phyloP scores from a whole-genome alignment of 1,284 basidiomycete species.

The Cryptococcus wingfieldii region DNA sequence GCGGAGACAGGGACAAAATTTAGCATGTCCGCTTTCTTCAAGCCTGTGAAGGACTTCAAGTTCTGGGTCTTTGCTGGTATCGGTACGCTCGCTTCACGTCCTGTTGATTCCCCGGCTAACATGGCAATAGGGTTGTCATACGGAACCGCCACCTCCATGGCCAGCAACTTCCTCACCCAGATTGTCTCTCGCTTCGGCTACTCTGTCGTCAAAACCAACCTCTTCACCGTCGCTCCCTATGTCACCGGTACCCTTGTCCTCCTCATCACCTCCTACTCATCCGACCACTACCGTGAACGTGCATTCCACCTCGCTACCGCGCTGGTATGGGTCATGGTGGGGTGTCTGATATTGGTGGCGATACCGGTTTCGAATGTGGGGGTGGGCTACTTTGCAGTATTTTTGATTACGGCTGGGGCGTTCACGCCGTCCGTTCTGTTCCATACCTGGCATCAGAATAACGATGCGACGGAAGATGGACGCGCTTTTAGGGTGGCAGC shows the following conservation, averaged over 20 bases:
- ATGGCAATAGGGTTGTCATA: conserved; percentile 45
- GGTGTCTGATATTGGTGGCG: conserved; percentile 14
- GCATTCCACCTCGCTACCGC: conserved; percentile 35
- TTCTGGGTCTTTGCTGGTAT: conserved; percentile 13
- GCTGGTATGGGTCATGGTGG: conserved; percentile 36
- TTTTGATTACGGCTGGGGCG: conserved; percentile 14
- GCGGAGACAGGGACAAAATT: conserved; percentile 5
- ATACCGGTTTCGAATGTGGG: conserved; percentile 16
- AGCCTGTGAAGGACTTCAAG: conserved; percentile 16
- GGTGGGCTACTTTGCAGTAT: conserved; percentile 19
- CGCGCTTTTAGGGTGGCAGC: not conserved
- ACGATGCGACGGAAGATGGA: not conserved
- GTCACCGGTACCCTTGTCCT: conserved; percentile 50
- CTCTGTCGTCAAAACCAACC: conserved; percentile 30
- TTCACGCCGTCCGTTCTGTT: conserved; percentile 11
- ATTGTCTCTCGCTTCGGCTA: conserved; percentile 55
- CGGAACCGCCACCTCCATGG: conserved; percentile 46
- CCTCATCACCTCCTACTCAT: conserved; percentile 54
- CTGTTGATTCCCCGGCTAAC: not conserved
- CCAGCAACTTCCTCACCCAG: conserved; percentile 53
- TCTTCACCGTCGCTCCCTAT: conserved; percentile 56
- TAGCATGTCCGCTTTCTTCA: conserved; percentile 8
- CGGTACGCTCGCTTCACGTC: conserved; percentile 7
- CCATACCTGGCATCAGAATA: conserved; percentile 3
- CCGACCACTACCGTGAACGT: conserved; percentile 57